Evolutionary conservation across 345 rosid species (phyloP), one percentile per base, ranked within the genome.

Genomic region (Balakata baccata): DNA sequence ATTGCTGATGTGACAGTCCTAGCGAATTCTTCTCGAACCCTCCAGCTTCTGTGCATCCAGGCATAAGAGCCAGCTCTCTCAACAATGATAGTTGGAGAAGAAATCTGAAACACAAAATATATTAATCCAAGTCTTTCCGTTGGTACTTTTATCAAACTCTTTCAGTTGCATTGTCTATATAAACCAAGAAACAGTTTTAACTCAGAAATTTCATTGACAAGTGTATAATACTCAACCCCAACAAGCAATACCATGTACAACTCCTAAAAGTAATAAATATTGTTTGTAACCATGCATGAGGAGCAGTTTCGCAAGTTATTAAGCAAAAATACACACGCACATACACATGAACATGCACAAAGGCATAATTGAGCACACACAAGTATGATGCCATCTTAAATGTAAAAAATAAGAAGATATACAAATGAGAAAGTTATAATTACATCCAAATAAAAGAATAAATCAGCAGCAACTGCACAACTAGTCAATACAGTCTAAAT

Each of bases 31-130:
- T 95, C 97, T 53, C 99, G 81, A 17, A 95, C 89, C 82, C 99
- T 90, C 99, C 99, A 95, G 83, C 98, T 95, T 85, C 71, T 91
- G 83, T 95, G 96, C 38, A 86, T 75, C 99, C 99, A 93, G 68
- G 96, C 99, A 88, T 81, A 90, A 14, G 98, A 91, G 63, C 99
- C 99, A 3, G 99, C 96, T 84, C 99, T 87, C 84, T 95, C 99
- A 12, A 93, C 98, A 64, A 95, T 87, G 75, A 95, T 91, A 20
- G 99, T 95, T 1, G 99, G 99, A 62, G 98, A 95, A 71, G 99
- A 95, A 81, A 95, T 96, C 99, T 94, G 83, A 52, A 81, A 72
- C 61, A 65, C 2, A 45, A 51, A 52, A 73, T 39, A 71, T 46
- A 70, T 16, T 46, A 67, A 66, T 79, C 43, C 5, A 13, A 34